Evolutionary conservation across 1,284 basidiomycete species (phyloP), one percentile per base, ranked within the genome.

Genomic region (Sanghuangporus sanghuang): DNA sequence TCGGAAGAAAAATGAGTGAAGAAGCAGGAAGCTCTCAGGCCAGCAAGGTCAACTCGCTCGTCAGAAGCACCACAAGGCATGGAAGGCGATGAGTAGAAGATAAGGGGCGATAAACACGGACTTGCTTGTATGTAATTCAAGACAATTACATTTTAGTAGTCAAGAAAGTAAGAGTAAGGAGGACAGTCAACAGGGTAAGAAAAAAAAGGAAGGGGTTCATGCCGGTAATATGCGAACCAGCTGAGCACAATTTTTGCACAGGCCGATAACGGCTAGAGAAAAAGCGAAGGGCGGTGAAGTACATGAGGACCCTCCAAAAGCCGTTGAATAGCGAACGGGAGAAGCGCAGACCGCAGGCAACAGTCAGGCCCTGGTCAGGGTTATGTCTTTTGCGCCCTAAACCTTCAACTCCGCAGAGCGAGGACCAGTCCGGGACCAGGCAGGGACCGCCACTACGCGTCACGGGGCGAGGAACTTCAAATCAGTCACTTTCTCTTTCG

Each of bases 361-460:
- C 27, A 32, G 27, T 32, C 27, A 32, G 27, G 27, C 27, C 5
- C 3, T 32, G 1, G 27, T 32, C 27, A 32, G 27, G 27, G 27
- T 32, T 3, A 3, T 3, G 21, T 46, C 44, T 46, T n/a, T 12
- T 7, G 16, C 16, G n/a, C 21, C 16, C 21, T 46, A n/a, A n/a
- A 46, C 14, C 16, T 36, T 55, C 27, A 64, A 27, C 63, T 54
- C 35, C 58, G 44, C 35, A 65, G 38, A 21, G 64, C 46, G 6
- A 61, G 32, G n/a, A 62, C 55, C 48, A 65, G 27, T 36, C 54
- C 65, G 6, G 65, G 65, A 18, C 65, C 65, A 16, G 65, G 62
- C 23, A 66, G 57, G 38, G 48, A 56, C 9, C 65, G 61, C 65
- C 65, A 66, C 65, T 66, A 65, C 39, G 12, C 62, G 52, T 57